These are phyloP conservation scores for Stagonosporopsis vannaccii DNA, from an alignment of 2,329 filamentous ascomycete genomes.

Conservation along the genomic window DNA sequence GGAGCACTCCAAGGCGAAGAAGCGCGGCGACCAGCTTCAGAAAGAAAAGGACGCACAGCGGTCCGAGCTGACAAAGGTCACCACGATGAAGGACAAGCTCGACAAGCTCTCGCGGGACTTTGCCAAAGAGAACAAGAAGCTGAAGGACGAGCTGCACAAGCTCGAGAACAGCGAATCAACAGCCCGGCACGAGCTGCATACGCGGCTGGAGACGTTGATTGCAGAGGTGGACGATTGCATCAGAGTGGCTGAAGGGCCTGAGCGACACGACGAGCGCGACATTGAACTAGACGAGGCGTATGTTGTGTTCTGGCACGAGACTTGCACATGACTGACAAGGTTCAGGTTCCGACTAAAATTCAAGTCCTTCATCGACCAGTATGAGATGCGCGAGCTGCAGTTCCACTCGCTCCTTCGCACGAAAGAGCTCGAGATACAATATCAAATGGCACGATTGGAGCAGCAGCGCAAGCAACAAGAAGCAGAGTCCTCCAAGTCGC, in stretches of 20 bases:
- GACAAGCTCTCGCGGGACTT: constrained; percentile 95
- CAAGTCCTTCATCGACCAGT: constrained; percentile 95
- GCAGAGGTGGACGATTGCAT: constrained; percentile 88
- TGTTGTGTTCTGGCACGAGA: constrained; percentile 42
- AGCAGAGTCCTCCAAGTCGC: constrained; percentile 77
- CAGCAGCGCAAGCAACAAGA: constrained; percentile 90
- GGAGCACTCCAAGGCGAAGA: constrained; percentile 95
- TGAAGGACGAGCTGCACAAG: constrained; percentile 91
- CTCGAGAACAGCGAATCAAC: constrained; percentile 85
- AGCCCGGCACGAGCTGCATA: constrained; percentile 82
- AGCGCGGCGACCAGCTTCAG: constrained; percentile 89
- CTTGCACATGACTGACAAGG: constrained; percentile 15
- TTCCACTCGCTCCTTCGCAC: constrained; percentile 91
- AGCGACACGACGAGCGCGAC: constrained; percentile 77
- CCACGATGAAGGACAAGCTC: constrained; percentile 91
- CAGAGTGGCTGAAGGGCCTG: constrained; percentile 82
- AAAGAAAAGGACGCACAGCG: constrained; percentile 94
- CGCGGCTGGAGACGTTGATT: constrained; percentile 80
- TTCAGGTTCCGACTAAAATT: constrained; percentile 74
- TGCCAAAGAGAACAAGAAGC: constrained; percentile 96
- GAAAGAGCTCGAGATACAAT: constrained; percentile 95
- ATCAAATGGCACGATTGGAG: constrained; percentile 86
- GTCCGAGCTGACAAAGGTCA: constrained; percentile 87
- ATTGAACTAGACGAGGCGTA: constrained; percentile 90
- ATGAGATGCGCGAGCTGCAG: constrained; percentile 92